Evolutionary conservation across 768 basidiomycete genomes (phyloP).

Genomic region (Boletus rubropictus): DNA sequence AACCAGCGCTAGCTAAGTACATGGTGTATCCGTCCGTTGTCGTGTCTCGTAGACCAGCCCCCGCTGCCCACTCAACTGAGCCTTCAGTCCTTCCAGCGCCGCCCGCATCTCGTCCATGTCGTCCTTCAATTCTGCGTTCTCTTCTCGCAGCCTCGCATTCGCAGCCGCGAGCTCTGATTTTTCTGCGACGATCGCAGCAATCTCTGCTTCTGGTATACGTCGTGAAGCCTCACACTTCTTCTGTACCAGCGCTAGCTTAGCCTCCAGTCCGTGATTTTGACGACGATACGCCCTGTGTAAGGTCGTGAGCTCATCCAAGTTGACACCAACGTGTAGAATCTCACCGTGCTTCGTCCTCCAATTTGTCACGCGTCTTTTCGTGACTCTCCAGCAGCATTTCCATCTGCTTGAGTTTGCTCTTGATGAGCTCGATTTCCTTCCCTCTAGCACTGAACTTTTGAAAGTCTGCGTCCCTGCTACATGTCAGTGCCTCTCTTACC

Average conservation of each 20-base stretch:
- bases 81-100: conserved; percentile 64
- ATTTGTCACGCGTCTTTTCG: conserved; percentile 44
- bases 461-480: conserved; percentile 67
- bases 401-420: conserved; percentile 59
- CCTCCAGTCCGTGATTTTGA: conserved; percentile 58
- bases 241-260: conserved; percentile 43
- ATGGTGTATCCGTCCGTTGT: conserved; percentile 36
- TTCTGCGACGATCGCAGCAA: conserved; percentile 42
- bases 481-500: conserved; percentile 8
- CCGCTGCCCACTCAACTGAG: conserved; percentile 44
- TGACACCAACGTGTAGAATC: conserved; percentile 10
- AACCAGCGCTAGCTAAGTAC: background rate
- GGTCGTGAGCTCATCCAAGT: background rate
- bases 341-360: conserved; percentile 59
- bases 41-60: conserved; percentile 44
- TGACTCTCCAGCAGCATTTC: conserved; percentile 56
- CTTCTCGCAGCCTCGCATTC: conserved; percentile 51
- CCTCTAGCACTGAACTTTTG: conserved; percentile 60
- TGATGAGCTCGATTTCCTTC: conserved; percentile 51
- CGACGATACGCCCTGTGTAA: conserved; percentile 47
- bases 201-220: conserved; percentile 35
- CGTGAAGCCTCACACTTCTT: conserved; percentile 36
- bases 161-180: conserved; percentile 41
- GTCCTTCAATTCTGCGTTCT: conserved; percentile 51
- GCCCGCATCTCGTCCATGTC: conserved; percentile 63